A percentile compares a stretch with the other conserved stretches of the same genome.
These are phyloP conservation scores for Colletotrichum phormii DNA, from an alignment of 2,329 filamentous ascomycete genomes.

Conservation along the genomic window DNA sequence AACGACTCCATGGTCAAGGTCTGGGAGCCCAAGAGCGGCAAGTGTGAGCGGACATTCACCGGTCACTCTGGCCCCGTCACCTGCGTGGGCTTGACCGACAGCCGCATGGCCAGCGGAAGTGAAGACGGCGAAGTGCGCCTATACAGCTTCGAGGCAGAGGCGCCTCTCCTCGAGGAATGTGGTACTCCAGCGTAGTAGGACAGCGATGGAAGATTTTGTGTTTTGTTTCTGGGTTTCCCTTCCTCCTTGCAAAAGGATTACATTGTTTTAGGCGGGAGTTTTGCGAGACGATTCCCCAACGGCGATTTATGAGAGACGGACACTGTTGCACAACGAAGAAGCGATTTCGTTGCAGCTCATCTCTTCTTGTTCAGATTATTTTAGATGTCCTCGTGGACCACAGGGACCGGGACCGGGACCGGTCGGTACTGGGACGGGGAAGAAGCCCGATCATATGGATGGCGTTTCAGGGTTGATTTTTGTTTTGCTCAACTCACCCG, in stretches of 20 bases:
- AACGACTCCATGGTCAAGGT: slow-evolving; percentile 94
- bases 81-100: slow-evolving; percentile 91
- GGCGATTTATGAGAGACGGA: slow-evolving; percentile 26
- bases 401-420: not conserved
- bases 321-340: not conserved
- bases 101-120: slow-evolving; percentile 88
- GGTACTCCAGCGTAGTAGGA: slow-evolving; percentile 63
- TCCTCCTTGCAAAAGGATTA: not conserved
- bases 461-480: slow-evolving; percentile 8
- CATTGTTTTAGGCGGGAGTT: slow-evolving; percentile 1
- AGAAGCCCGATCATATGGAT: not conserved
- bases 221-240: not conserved
- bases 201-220: not conserved
- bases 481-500: not conserved
- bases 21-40: slow-evolving; percentile 93
- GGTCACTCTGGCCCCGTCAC: slow-evolving; percentile 93
- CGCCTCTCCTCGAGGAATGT: slow-evolving; percentile 56
- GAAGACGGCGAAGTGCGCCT: slow-evolving; percentile 93
- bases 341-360: not conserved
- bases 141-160: slow-evolving; percentile 76
- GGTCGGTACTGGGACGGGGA: not conserved
- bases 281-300: slow-evolving; percentile 30
- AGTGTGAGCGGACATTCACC: slow-evolving; percentile 91
- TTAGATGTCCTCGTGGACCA: slow-evolving; percentile 33
- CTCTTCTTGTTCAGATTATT: slow-evolving; percentile 24